Evolutionary conservation across 495 filamentous ascomycete species (phyloP), one percentile per base, ranked within the genome.

Genomic region (Neurospora sp.): DNA sequence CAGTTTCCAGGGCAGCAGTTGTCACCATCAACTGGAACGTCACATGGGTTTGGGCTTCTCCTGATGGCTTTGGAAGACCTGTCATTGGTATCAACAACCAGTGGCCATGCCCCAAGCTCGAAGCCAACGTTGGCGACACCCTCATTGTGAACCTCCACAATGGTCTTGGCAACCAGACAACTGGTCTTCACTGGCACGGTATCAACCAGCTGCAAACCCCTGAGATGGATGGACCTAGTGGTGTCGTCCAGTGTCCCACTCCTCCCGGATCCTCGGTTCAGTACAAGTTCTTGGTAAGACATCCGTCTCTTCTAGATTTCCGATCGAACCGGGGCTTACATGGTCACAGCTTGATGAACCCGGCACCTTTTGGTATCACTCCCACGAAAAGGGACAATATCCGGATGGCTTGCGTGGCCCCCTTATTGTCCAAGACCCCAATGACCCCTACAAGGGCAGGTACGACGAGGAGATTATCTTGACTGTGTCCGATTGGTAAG

Each of bases 331-430:
- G 27, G 46, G 11, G 42, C 72, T 39, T 75, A 81, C 20, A 79
- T 48, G 23, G 66, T 69, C 10, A 42, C 79, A 92, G 79, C 81
- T 86, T 12, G 86, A 92, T 73, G 86, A 89, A 71, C 84, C 88
- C 35, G 92, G 92, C 18, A 92, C 92, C 0, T 94, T 90, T 73
- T 94, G 92, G 92, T 94, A 93, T 75, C 92, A 94, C 79, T 93
- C 90, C n/a, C 92, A 94, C 77, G 85, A 87, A 66, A 84, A 85
- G 77, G 87, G 86, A 1, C 92, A 93, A 78, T 94, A 93, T 73
- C 91, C 92, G 1, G 93, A 96, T 79, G 93, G 93, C 23, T 85
- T 92, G 62, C 89, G 91, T 18, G 91, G 91, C 3, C 86, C 92
- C 0, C 76, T 96, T 41, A 89, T 95, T 62, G 86, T 96, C 40